phyloP scores from a whole-genome alignment of 108 stramenopile genomes.

The Asterionellopsis glacialis region DNA sequence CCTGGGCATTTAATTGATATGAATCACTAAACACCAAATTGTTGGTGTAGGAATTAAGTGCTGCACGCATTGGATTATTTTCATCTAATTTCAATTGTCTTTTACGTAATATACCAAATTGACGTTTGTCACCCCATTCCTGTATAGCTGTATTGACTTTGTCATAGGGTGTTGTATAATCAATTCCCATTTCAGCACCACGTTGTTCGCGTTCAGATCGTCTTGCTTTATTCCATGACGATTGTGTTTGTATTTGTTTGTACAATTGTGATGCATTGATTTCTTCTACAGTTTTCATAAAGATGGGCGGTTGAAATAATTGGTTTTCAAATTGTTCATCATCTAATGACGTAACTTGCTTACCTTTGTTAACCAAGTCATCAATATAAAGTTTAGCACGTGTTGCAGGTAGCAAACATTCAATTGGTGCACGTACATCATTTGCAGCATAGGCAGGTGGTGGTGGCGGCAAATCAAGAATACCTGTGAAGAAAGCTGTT shows the following conservation, averaged over 20 bases:
- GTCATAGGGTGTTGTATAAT: constrained; percentile 22
- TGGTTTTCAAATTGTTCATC: neutral
- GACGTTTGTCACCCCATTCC: constrained; percentile 44
- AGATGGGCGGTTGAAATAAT: constrained; percentile 1
- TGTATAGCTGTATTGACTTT: constrained; percentile 19
- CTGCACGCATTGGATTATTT: constrained; percentile 32
- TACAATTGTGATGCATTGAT: constrained; percentile 8
- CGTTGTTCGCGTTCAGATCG: constrained; percentile 19
- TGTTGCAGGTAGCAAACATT: constrained; percentile 46
- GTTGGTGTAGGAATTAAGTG: constrained; percentile 51
- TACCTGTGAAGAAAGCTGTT: neutral
- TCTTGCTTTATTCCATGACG: constrained; percentile 20
- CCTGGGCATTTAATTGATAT: constrained; percentile 33
- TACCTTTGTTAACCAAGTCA: constrained; percentile 20
- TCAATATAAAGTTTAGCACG: constrained; percentile 51
- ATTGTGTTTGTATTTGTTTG: constrained; percentile 16
- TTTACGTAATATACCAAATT: constrained; percentile 38
- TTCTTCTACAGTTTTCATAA: constrained; percentile 14
- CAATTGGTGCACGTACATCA: constrained; percentile 30
- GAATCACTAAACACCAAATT: constrained; percentile 22
- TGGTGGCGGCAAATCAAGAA: neutral
- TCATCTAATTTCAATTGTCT: constrained; percentile 32
- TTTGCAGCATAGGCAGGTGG: neutral
- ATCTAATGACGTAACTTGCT: constrained; percentile 11
- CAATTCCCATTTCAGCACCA: constrained; percentile 12